A percentile compares a stretch with the other conserved stretches of the same genome.
Conservation (phyloP, 768 basidiomycete genomes). For the Tylopilus sp. region DNA sequence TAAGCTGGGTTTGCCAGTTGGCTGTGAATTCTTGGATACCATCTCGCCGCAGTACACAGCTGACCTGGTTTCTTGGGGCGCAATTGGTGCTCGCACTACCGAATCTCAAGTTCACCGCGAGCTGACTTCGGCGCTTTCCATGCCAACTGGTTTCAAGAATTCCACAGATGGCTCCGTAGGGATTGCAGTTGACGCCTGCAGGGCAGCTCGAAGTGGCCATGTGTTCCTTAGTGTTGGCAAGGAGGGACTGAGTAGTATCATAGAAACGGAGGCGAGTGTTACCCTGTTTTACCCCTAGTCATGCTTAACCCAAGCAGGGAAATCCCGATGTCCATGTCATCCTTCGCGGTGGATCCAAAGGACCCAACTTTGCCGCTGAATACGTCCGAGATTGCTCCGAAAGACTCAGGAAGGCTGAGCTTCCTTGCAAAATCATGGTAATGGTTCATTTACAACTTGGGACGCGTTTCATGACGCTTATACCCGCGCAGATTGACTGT, state of each 20-base stretch:
- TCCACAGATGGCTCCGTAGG: slow-evolving; percentile 91
- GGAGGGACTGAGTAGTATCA: slow-evolving; percentile 90
- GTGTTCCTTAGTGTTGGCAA: slow-evolving; percentile 97
- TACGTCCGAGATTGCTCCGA: slow-evolving; percentile 72
- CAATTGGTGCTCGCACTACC: slow-evolving; percentile 91
- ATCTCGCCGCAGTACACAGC: slow-evolving; percentile 87
- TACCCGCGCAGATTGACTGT: slow-evolving; percentile 74
- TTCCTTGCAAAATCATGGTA: slow-evolving; percentile 86
- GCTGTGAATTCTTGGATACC: slow-evolving; percentile 93
- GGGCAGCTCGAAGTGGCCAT: slow-evolving; percentile 86
- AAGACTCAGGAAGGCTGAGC: slow-evolving; percentile 75
- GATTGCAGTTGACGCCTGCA: slow-evolving; percentile 93
- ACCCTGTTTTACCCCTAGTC: neutral
- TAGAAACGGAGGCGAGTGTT: slow-evolving; percentile 78
- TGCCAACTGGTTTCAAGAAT: slow-evolving; percentile 99
- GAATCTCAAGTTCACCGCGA: slow-evolving; percentile 94
- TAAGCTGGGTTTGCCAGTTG: slow-evolving; percentile 86
- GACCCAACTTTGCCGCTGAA: slow-evolving; percentile 85
- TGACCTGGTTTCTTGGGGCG: slow-evolving; percentile 92
- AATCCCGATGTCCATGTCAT: slow-evolving; percentile 95
- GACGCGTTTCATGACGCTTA: neutral
- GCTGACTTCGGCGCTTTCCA: slow-evolving; percentile 80
- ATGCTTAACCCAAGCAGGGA: slow-evolving; percentile 46
- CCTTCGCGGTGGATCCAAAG: slow-evolving; percentile 82
- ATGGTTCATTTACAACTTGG: slow-evolving; percentile 14